Conservation (phyloP, 345 rosid species). For the Populus davidiana region DNA sequence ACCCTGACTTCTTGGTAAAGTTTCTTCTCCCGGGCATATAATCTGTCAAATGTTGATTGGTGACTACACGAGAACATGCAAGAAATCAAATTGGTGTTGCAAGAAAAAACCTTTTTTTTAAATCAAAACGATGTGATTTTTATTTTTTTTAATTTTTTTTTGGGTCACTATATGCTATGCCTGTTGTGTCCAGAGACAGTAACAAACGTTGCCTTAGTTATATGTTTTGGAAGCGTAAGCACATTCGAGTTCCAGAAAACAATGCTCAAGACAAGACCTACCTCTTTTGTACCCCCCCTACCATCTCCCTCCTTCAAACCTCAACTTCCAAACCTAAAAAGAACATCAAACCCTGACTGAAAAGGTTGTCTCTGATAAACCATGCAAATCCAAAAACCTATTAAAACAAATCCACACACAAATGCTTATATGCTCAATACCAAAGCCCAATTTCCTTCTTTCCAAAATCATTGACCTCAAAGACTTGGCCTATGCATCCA, state of each 20-base stretch:
- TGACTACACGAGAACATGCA: slow-evolving; percentile 63
- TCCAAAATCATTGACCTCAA: slow-evolving; percentile 59
- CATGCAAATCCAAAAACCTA: slow-evolving; percentile 36
- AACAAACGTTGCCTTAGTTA: too few species aligned
- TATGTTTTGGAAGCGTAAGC: too few species aligned
- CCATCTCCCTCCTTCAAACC: background rate
- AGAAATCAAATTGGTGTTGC: slow-evolving; percentile 4
- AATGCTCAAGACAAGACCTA: background rate
- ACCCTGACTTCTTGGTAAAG: slow-evolving; percentile 93
- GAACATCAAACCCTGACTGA: slow-evolving; percentile 9
- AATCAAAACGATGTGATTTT: too few species aligned
- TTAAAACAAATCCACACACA: slow-evolving; percentile 70
- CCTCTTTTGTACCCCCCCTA: background rate
- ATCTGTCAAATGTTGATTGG: slow-evolving; percentile 77
- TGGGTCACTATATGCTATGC: too few species aligned
- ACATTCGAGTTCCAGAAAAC: too few species aligned
- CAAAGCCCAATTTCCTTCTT: slow-evolving; percentile 63
- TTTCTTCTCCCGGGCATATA: slow-evolving; percentile 95
- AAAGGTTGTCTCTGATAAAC: slow-evolving; percentile 33
- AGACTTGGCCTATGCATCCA: slow-evolving; percentile 53
- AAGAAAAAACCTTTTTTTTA: too few species aligned
- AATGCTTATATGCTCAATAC: slow-evolving; percentile 48
- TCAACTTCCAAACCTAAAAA: background rate
- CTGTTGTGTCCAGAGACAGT: too few species aligned
- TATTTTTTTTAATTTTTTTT: too few species aligned